A percentile compares a stretch with the other conserved stretches of the same genome.
Evolutionary conservation across 202 grass and related monocot genomes (phyloP).

Genomic region (Schoenoplectus triqueter): DNA sequence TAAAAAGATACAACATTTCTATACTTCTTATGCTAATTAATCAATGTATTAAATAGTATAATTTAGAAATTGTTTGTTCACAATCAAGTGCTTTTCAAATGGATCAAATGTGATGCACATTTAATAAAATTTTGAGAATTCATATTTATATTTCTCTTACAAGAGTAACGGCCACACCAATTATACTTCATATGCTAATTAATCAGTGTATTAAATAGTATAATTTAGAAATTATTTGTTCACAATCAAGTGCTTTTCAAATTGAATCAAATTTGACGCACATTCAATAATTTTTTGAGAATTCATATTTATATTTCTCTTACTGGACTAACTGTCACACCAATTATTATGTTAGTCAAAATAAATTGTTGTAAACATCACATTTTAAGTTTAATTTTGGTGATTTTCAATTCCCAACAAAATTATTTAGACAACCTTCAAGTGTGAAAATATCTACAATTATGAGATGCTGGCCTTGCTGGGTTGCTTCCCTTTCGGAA

Average conservation of each 20-base stretch:
- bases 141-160: not conserved
- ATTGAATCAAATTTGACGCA: not conserved
- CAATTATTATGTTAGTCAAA: not conserved
- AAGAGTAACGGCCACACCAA: not conserved
- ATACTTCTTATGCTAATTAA: not conserved
- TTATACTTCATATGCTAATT: not conserved
- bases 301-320: not conserved
- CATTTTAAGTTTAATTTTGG: not conserved
- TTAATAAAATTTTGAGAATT: not conserved
- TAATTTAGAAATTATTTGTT: too few relatives aligned
- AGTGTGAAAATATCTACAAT: not conserved
- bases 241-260: not conserved
- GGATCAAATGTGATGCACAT: not conserved
- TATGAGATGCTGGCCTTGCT: not conserved
- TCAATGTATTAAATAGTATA: too few relatives aligned
- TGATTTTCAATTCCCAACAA: not conserved
- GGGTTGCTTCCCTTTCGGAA: constrained; percentile 25
- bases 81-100: not conserved
- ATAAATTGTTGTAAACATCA: not conserved
- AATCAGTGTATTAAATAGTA: too few relatives aligned
- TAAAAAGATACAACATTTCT: not conserved
- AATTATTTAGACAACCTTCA: not conserved
- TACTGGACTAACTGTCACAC: not conserved
- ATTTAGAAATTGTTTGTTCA: too few relatives aligned
- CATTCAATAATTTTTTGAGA: not conserved